A percentile compares a stretch with the other conserved stretches of the same genome.
Conservation (phyloP, 2,329 filamentous ascomycete species). For the Colletotrichum cordylinicola region DNA sequence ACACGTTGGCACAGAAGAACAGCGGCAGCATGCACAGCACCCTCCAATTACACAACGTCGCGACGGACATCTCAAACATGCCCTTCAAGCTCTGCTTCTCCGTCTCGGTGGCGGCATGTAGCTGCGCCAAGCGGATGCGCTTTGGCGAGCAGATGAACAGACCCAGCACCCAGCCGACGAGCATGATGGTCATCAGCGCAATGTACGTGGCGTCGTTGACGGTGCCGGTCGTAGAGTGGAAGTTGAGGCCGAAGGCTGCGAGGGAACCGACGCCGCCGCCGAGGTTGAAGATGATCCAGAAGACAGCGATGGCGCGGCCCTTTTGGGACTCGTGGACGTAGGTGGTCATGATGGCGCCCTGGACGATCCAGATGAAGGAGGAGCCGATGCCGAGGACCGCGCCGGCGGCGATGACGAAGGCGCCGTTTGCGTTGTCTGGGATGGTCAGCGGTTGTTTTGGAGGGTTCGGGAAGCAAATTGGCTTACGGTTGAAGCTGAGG, state of each 20-base stretch:
- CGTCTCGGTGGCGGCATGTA: constrained; percentile 39
- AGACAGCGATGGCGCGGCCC: constrained; percentile 46
- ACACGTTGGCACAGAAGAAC: constrained; percentile 61
- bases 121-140: constrained; percentile 42
- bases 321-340: constrained; percentile 48
- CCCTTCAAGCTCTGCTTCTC: constrained; percentile 43
- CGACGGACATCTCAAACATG: constrained; percentile 39
- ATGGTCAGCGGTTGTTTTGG: constrained; percentile 42
- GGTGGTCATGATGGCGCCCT: constrained; percentile 54
- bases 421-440: constrained; percentile 42
- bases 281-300: constrained; percentile 53
- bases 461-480: background rate
- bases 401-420: constrained; percentile 49
- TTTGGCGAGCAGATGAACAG: constrained; percentile 53
- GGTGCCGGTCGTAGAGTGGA: constrained; percentile 42
- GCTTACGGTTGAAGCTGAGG: constrained; percentile 45
- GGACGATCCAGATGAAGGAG: constrained; percentile 50
- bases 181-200: constrained; percentile 53
- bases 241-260: constrained; percentile 50
- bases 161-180: constrained; percentile 52
- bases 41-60: constrained; percentile 47
- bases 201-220: constrained; percentile 57
- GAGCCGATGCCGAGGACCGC: constrained; percentile 51
- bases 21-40: constrained; percentile 55
- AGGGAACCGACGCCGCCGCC: constrained; percentile 49